Percentiles rank a stretch among this genome's conserved stretches.
phyloP scores from a whole-genome alignment of 129 eudicot genomes.

The Escallonia herrerae region DNA sequence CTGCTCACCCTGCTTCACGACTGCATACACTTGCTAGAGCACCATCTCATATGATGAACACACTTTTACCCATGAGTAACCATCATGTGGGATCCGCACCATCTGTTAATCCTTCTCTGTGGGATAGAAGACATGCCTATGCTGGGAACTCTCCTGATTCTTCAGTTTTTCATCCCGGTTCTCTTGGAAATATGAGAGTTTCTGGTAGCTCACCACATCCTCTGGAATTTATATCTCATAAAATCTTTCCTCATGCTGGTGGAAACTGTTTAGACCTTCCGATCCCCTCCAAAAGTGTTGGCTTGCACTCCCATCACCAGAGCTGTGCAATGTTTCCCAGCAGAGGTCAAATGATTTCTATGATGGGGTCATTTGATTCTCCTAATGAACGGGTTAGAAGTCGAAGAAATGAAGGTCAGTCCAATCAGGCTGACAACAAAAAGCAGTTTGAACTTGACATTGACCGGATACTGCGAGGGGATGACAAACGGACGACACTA shows the following conservation, averaged over 20 bases:
- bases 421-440: slow-evolving; percentile 72
- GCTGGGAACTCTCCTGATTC: slow-evolving; percentile 68
- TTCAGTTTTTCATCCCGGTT: slow-evolving; percentile 66
- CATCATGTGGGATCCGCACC: slow-evolving; percentile 93
- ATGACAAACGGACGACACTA: slow-evolving; percentile 89
- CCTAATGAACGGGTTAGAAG: slow-evolving; percentile 56
- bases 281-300: slow-evolving; percentile 55
- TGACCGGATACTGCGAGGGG: slow-evolving; percentile 74
- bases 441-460: slow-evolving; percentile 92
- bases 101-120: slow-evolving; percentile 60
- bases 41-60: slow-evolving; percentile 57
- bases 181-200: slow-evolving; percentile 75
- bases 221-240: slow-evolving; percentile 57
- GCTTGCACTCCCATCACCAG: slow-evolving; percentile 62
- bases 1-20: slow-evolving; percentile 40
- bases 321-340: slow-evolving; percentile 54
- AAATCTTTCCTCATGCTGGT: slow-evolving; percentile 52
- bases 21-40: slow-evolving; percentile 58
- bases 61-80: slow-evolving; percentile 45
- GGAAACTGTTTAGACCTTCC: slow-evolving; percentile 76
- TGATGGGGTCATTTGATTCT: slow-evolving; percentile 64
- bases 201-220: slow-evolving; percentile 68
- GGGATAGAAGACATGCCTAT: slow-evolving; percentile 74
- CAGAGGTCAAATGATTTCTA: slow-evolving; percentile 73
- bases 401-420: slow-evolving; percentile 67